Conservation (phyloP, 2,329 filamentous ascomycete species). For the Fusarium pseudonygamai region DNA sequence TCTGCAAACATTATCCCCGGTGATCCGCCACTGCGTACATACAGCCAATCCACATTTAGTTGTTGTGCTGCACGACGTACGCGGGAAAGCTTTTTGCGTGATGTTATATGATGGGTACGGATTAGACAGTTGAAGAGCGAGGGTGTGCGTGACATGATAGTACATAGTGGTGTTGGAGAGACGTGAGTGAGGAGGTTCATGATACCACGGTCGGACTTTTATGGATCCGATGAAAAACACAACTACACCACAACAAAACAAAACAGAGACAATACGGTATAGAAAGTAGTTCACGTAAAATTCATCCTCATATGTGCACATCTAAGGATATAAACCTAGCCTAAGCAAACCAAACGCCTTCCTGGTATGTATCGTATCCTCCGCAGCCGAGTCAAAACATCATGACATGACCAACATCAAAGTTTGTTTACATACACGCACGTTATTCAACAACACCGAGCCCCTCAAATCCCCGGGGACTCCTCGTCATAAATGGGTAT, state of each 20-base stretch:
- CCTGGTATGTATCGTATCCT: conserved; percentile 18
- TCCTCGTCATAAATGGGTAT: conserved; percentile 42
- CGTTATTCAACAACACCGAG: conserved; percentile 24
- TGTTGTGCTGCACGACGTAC: conserved; percentile 71
- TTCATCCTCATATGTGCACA: conserved; percentile 28
- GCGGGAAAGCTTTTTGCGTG: conserved; percentile 72
- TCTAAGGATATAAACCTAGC: conserved; percentile 28
- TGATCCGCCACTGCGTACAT: conserved; percentile 73
- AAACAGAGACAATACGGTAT: background rate
- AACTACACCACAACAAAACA: background rate
- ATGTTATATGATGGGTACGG: conserved; percentile 83
- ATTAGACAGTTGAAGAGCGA: conserved; percentile 61
- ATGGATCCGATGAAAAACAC: conserved; percentile 16
- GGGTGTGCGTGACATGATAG: conserved; percentile 30
- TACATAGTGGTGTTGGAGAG: background rate
- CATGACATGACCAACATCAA: conserved; percentile 30
- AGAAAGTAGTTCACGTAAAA: conserved; percentile 1
- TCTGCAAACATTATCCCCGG: conserved; percentile 85
- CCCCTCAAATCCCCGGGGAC: conserved; percentile 4
- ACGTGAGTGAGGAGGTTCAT: background rate
- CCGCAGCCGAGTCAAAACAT: conserved; percentile 17
- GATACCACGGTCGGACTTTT: conserved; percentile 22
- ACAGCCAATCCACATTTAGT: conserved; percentile 65
- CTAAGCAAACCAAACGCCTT: conserved; percentile 34
- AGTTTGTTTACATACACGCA: conserved; percentile 21